Evolutionary conservation across 495 filamentous ascomycete species (phyloP), one percentile per base, ranked within the genome.

Genomic region (Hypoxylon lenormandii): DNA sequence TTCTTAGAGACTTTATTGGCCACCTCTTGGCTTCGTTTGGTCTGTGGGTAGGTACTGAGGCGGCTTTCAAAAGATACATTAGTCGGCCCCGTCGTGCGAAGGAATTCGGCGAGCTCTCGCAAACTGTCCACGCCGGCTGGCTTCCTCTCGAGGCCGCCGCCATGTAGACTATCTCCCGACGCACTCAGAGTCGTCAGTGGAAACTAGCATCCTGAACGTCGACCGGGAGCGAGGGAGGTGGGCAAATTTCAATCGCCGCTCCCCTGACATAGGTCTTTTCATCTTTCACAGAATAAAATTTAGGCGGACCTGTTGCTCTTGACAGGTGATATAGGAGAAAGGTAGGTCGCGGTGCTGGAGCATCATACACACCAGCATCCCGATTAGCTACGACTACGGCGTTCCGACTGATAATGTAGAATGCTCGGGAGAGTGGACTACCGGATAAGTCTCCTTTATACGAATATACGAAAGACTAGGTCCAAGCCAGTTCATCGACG

Each of bases 171-270:
- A 13, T 19, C 43, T 11, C 43, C 16, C 4, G 30, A 16, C 30
- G 21, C 26, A 11, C 26, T 21, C 23, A n/a, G 33, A 12, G 22
- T n/a, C 45, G 2, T 46, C 13, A 33, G 51, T 43, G n/a, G 58
- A 26, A 33, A 68, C 55, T 30, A 60, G 55, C 28, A 71, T 62
- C 18, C 62, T 58, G 18, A 67, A 74, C 6, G 63, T 55, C 1
- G 71, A 74, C 19, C 58, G 60, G 2, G 66, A 66, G 37, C 61
- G 66, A 47, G 60, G 57, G 18, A 73, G 46, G 18, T 47, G 51
- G 30, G 61, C n/a, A 46, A 45, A 11, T 38, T 26, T 57, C 16
- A 16, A 57, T 22, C 23, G 19, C 15, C 52, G 5, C 8, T 53
- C 54, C 8, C 23, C 28, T 1, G 37, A 15, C 2, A 36, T 18